Base-by-base conservation (phyloP, 2,329 filamentous ascomycete species). In the Amylocarpus encephaloides region DNA sequence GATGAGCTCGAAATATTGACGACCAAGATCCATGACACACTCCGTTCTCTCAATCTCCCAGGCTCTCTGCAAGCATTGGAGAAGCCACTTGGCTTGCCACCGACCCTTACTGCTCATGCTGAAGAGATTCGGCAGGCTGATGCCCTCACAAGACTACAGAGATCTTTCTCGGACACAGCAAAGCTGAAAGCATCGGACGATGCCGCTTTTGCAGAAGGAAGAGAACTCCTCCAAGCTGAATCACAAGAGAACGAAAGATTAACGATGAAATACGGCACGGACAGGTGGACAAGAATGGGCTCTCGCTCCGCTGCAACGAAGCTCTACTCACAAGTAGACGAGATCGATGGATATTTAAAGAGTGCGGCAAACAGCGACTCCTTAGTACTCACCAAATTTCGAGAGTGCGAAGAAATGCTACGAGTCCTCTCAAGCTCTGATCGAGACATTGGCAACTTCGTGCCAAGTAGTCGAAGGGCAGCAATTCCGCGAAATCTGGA, bases 121-220 rank as follows among this genome's bases (percentile, higher is more conserved):
- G 92, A 97, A 65, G 93, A 97, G 64, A 85, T 98, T 43, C 79
- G 91, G 16, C 92, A 97, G 65, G 87, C 91, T 49, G 90, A 95
- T 62, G 92, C 89, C 0, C 73, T 95, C 30, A 82, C 85, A 49
- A 77, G 87, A 26, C 71, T 97, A 0, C 80, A 87, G 46, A 79
- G 83, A 47, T 89, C 88, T 5, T 88, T 97, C 54, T 83, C 87
- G 5, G 92, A 97, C 57, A 95, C 91, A 1, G 85, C 91, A 43
- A 95, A 92, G 67, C 73, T 98, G n/a, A 88, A 93, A 59, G 75
- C 82, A 1, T 86, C 83, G 43, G 90, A 96, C 63, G 73, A 83
- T 48, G 78, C 82, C 0, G 78, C 88, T 1, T 97, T 93, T 54
- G 82, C 87, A 40, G 92, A 97, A 68, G 92, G 89, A 0, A 83